A percentile compares a stretch with the other conserved stretches of the same genome.
phyloP scores from a whole-genome alignment of 2,329 filamentous ascomycete species.

The Cercospora nicotianae region DNA sequence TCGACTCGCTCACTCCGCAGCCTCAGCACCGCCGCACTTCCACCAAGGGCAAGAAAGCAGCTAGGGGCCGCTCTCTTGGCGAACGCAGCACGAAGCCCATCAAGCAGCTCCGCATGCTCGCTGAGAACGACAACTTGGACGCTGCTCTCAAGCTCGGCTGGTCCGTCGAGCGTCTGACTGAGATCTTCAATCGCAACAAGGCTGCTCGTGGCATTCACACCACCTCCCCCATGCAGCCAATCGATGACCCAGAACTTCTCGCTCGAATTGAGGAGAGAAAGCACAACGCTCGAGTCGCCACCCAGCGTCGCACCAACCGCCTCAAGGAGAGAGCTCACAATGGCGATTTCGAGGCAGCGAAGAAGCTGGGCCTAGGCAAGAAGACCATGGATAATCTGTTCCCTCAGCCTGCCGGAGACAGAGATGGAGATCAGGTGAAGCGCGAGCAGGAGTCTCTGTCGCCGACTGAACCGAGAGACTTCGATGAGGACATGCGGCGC shows the following conservation, averaged over 20 bases:
- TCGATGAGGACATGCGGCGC: not conserved
- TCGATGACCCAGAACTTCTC: constrained; percentile 20
- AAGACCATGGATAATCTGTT: constrained; percentile 15
- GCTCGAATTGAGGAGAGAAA: constrained; percentile 18
- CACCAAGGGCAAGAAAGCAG: not conserved
- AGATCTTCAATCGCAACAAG: constrained; percentile 23
- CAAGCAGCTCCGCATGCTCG: constrained; percentile 16
- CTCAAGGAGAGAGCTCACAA: constrained; percentile 11
- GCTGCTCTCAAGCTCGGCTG: constrained; percentile 25
- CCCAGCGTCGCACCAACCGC: constrained; percentile 18
- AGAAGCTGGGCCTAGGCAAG: constrained; percentile 21
- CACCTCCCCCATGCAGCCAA: not conserved
- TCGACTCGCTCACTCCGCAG: not conserved
- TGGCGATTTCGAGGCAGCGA: constrained; percentile 23
- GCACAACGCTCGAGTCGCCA: constrained; percentile 12
- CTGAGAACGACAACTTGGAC: constrained; percentile 18
- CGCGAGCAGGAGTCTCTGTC: not conserved
- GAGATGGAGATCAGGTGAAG: not conserved
- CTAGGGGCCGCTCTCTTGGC: constrained; percentile 20
- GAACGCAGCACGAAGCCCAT: constrained; percentile 18
- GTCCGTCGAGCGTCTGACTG: constrained; percentile 21
- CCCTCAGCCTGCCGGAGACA: constrained; percentile 6
- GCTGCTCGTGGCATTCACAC: constrained; percentile 2
- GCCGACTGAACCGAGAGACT: constrained; percentile 3
- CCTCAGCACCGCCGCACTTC: not conserved